Evolutionary conservation across 257 asterid genomes (phyloP).

Genomic region (Agastache rugosa): DNA sequence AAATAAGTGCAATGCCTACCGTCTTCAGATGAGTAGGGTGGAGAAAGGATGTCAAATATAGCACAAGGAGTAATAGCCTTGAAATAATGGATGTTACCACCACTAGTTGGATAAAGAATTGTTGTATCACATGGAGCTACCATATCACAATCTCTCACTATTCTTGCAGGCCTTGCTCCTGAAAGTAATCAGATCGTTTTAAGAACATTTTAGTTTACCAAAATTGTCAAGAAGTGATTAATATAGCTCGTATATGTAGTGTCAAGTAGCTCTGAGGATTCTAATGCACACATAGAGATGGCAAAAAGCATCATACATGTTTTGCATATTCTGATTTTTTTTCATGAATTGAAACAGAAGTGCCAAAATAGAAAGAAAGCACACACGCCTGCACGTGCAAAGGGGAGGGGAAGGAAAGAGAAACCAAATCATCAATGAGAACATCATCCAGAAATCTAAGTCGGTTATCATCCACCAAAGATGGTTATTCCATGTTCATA

Average conservation of each 20-base stretch:
- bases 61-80: conserved; percentile 95
- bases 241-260: conserved; percentile 11
- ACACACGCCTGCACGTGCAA: not conserved
- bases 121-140: conserved; percentile 87
- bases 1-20: conserved; percentile 96
- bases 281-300: not conserved
- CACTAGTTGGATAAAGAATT: conserved; percentile 78
- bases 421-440: conserved; percentile 3
- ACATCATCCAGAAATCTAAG: conserved; percentile 1
- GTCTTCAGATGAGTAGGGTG: conserved; percentile 90
- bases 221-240: not conserved
- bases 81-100: conserved; percentile 96
- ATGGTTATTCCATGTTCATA: conserved; percentile 7
- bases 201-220: conserved; percentile 14
- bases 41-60: conserved; percentile 92
- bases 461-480: not conserved
- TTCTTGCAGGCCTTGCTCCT: conserved; percentile 84
- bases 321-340: not conserved
- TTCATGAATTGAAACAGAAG: not conserved
- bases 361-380: not conserved
- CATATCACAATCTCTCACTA: conserved; percentile 81
- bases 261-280: not conserved
- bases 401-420: conserved; percentile 21
- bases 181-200: conserved; percentile 32
- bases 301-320: conserved; percentile 7